Conservation (phyloP, 2,329 filamentous ascomycete species). For the Pezicula neosporulosa region DNA sequence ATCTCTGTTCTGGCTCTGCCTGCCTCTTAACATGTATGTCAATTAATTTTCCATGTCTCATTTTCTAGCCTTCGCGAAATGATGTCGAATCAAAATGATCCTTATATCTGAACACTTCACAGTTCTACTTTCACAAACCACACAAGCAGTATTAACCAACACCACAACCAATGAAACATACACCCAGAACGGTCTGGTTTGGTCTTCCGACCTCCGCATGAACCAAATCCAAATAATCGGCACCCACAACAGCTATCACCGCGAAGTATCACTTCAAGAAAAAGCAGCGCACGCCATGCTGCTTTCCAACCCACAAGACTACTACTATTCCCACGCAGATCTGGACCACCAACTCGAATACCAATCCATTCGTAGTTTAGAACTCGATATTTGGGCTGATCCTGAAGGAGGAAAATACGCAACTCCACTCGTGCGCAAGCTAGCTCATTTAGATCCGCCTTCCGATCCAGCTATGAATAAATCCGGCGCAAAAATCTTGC, state of each 20-base stretch:
- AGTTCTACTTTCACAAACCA: no score
- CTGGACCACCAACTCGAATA: constrained; percentile 41
- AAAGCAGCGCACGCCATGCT: constrained; percentile 14
- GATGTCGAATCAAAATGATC: no score
- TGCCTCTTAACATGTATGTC: no score
- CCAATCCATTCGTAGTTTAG: constrained; percentile 42
- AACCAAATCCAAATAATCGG: constrained; percentile 49
- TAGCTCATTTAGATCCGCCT: constrained; percentile 34
- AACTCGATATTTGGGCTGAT: constrained; percentile 47
- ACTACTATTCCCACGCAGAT: constrained; percentile 44
- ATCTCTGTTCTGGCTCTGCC: no score
- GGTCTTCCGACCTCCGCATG: constrained; percentile 37
- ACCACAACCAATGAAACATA: no score
- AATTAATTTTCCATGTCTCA: no score
- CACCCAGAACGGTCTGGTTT: constrained; percentile 3
- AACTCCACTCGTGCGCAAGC: constrained; percentile 37
- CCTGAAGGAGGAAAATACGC: constrained; percentile 44
- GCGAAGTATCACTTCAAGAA: constrained; percentile 39
- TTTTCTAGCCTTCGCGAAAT: no score
- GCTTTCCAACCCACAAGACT: constrained; percentile 33
- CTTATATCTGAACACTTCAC: no score
- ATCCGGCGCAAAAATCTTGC: constrained; percentile 45
- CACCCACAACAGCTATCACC: constrained; percentile 49
- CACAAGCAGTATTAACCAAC: no score
- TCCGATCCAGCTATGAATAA: constrained; percentile 35